Conservation (phyloP, 108 stramenopile genomes). For the Nitzschia sp. region DNA sequence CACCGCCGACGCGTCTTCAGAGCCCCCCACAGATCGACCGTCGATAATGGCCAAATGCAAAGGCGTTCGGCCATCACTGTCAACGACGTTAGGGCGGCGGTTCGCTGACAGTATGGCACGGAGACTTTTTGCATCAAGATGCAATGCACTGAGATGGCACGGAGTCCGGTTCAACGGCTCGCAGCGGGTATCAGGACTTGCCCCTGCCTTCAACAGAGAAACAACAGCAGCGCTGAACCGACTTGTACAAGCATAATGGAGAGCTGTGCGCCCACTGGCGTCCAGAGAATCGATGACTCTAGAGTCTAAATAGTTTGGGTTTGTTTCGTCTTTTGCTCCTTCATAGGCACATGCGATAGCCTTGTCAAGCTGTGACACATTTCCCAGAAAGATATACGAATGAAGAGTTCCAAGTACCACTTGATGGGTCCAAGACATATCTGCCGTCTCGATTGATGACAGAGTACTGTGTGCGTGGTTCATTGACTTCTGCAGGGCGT, state of each 20-base stretch:
- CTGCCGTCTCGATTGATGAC: neutral
- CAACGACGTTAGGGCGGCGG: constrained; percentile 65
- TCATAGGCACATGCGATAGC: constrained; percentile 31
- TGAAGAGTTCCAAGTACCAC: constrained; percentile 77
- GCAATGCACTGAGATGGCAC: constrained; percentile 57
- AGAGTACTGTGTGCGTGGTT: constrained; percentile 45
- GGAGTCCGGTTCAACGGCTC: constrained; percentile 41
- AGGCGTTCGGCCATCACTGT: constrained; percentile 63
- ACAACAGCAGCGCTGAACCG: constrained; percentile 50
- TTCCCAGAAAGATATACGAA: constrained; percentile 68
- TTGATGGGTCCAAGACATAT: constrained; percentile 69
- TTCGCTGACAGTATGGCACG: constrained; percentile 53
- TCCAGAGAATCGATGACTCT: constrained; percentile 64
- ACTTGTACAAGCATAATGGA: constrained; percentile 72
- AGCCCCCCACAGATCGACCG: constrained; percentile 45
- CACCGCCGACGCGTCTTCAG: constrained; percentile 42
- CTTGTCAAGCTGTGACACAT: constrained; percentile 47
- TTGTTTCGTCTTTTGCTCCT: constrained; percentile 6
- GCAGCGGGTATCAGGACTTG: constrained; percentile 44
- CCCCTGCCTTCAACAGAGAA: constrained; percentile 64
- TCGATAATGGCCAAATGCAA: constrained; percentile 65
- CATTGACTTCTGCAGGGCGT: constrained; percentile 50
- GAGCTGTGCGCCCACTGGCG: constrained; percentile 63
- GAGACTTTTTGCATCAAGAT: constrained; percentile 61
- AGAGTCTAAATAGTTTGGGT: constrained; percentile 33